phyloP scores from a whole-genome alignment of 495 filamentous ascomycete species.

The Penicillium robsamsonii region DNA sequence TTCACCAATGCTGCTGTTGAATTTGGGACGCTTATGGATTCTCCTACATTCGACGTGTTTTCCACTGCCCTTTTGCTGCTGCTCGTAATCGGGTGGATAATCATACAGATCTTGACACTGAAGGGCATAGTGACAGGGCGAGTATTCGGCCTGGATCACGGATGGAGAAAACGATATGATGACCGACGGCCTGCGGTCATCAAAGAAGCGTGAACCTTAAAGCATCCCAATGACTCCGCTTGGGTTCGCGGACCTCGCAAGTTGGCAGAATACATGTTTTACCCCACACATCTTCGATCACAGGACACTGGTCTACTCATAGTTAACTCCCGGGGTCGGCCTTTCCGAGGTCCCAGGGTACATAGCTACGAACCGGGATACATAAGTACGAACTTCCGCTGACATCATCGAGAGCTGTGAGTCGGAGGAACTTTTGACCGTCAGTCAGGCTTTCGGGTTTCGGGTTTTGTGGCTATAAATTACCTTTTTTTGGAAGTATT shows the following conservation, averaged over 20 bases:
- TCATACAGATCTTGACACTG: slow-evolving; percentile 25
- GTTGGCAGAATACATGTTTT: background rate
- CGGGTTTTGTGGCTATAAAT: background rate
- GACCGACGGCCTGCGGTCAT: background rate
- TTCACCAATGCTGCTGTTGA: slow-evolving; percentile 34
- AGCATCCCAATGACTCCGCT: background rate
- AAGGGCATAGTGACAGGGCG: slow-evolving; percentile 27
- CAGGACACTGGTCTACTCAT: background rate
- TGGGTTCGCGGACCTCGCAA: background rate
- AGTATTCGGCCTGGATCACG: slow-evolving; percentile 25
- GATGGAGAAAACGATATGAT: slow-evolving; percentile 13
- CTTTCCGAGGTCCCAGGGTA: background rate
- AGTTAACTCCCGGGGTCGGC: background rate
- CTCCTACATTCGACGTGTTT: slow-evolving; percentile 29
- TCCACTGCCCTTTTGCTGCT: slow-evolving; percentile 29
- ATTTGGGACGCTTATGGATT: slow-evolving; percentile 31
- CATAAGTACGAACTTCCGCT: background rate
- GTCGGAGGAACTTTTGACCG: background rate
- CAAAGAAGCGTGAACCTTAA: slow-evolving; percentile 13
- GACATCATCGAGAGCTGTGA: background rate
- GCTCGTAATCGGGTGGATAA: slow-evolving; percentile 22
- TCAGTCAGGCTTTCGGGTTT: background rate
- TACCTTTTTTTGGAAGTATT: background rate
- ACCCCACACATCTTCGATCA: background rate
- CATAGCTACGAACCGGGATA: no score